Conservation (phyloP, 2,329 filamentous ascomycete species). For the Hypoxylon sp. region DNA sequence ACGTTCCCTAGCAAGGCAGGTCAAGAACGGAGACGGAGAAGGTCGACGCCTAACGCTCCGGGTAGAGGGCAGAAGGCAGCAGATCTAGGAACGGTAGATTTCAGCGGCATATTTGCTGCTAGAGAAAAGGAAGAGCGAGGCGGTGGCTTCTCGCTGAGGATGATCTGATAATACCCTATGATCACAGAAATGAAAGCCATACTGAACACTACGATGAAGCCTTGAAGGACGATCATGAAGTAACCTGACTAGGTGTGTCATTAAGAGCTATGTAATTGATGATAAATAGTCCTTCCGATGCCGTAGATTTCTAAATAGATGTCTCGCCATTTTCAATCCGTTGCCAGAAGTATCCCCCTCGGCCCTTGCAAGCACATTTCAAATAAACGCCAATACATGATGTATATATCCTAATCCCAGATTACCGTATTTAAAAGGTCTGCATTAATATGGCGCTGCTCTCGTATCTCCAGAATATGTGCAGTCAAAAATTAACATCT, state of each 20-base stretch:
- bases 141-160: slow-evolving; percentile 75
- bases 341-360: slow-evolving; percentile 28
- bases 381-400: slow-evolving; percentile 44
- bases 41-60: slow-evolving; percentile 86
- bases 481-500: slow-evolving; percentile 36
- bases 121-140: slow-evolving; percentile 75
- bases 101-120: slow-evolving; percentile 79
- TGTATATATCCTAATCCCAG: slow-evolving; percentile 33
- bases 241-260: slow-evolving; percentile 41
- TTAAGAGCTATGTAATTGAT: slow-evolving; percentile 47
- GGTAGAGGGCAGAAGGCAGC: slow-evolving; percentile 78
- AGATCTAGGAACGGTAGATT: slow-evolving; percentile 71
- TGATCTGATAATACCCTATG: slow-evolving; percentile 60
- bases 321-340: slow-evolving; percentile 39
- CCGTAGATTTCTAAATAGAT: slow-evolving; percentile 41
- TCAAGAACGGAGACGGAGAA: slow-evolving; percentile 82
- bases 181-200: slow-evolving; percentile 21
- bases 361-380: slow-evolving; percentile 21
- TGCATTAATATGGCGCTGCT: slow-evolving; percentile 34
- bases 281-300: slow-evolving; percentile 35
- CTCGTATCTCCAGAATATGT: slow-evolving; percentile 43
- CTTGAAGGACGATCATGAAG: slow-evolving; percentile 16
- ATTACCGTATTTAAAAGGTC: slow-evolving; percentile 38
- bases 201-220: slow-evolving; percentile 42
- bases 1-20: slow-evolving; percentile 97